Base-by-base conservation (phyloP, 305 asterid genomes). In the Ajuga reptans region DNA sequence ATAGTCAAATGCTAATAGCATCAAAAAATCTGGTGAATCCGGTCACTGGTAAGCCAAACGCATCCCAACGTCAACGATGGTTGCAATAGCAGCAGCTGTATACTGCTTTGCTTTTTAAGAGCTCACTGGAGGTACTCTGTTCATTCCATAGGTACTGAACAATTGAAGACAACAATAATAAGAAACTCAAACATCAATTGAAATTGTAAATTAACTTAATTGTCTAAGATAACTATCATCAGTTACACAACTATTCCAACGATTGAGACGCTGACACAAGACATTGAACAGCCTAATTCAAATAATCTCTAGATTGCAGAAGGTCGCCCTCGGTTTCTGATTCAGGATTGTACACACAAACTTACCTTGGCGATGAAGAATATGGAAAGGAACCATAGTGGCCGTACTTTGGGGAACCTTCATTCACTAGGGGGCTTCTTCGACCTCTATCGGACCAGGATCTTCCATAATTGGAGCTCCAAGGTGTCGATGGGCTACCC, bases 371-470 rank as follows among this genome's bases (percentile, higher is more conserved):
- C 69, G 84, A 43, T 9, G 66, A 81, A 21, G 82, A 73, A 49
- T 79, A 71, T 3, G 80, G 75, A 16, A 53, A 73, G 41, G 75
- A 61, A 63, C 80, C 83, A 78, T 77, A 61, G 33, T 70, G 66
- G 51, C 76, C 77, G 66, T 75, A 60, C 21, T 39, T 65, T 52
- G 83, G 60, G 43, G 78, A 61, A 55, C 74, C 83, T 43, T 88
- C 88, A 12, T 64, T 57, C 12, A 16, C 50, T 43, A 74, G 57
- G 31, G 86, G 82, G 76, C 78, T 86, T 79, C 87, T 77, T 80
- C 89, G 78, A 60, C 80, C 84, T 80, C 90, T 80, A 49, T 87
- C 95, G 15, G 91, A 82, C 37, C 47, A 74, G 29, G 90, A 83
- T 75, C 95, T 83, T 31, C 83, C 84, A 45, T 47, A 75, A 58